These are phyloP conservation scores for Chalciporus piperatus DNA, from an alignment of 768 basidiomycete species.

Conservation along the genomic window DNA sequence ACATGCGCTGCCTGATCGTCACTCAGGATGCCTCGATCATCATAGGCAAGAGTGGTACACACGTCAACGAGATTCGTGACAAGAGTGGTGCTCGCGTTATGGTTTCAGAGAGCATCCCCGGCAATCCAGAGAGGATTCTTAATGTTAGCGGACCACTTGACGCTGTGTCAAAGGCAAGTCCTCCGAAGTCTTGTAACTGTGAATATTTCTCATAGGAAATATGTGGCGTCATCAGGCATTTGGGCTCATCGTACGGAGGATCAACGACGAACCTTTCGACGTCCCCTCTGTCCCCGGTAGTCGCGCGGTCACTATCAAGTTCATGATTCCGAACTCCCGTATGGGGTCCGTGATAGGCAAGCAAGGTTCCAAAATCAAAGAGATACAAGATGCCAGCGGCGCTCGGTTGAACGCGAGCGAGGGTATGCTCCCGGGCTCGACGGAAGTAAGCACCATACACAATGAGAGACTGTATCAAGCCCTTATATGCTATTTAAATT, in stretches of 20 bases:
- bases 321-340: conserved; percentile 98
- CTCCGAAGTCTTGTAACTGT: neutral
- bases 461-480: neutral
- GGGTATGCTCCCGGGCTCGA: conserved; percentile 98
- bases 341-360: conserved; percentile 99
- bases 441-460: conserved; percentile 64
- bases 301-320: conserved; percentile 98
- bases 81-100: conserved; percentile 95
- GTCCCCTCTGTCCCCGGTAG: conserved; percentile 97
- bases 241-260: conserved; percentile 95
- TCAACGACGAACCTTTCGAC: conserved; percentile 99
- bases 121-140: conserved; percentile 98
- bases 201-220: neutral
- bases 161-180: conserved; percentile 92
- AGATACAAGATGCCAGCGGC: conserved; percentile 98
- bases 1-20: conserved; percentile 98
- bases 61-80: conserved; percentile 98
- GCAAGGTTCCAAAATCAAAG: conserved; percentile 97
- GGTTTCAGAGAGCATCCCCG: conserved; percentile 97
- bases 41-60: conserved; percentile 92
- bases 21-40: conserved; percentile 99
- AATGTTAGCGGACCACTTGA: conserved; percentile 96
- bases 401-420: conserved; percentile 96
- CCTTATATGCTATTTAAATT: conserved; percentile 12
- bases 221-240: conserved; percentile 65